These are phyloP conservation scores for Yarrowia sp. DNA, from an alignment of 805 yeast genomes.

Conservation along the genomic window DNA sequence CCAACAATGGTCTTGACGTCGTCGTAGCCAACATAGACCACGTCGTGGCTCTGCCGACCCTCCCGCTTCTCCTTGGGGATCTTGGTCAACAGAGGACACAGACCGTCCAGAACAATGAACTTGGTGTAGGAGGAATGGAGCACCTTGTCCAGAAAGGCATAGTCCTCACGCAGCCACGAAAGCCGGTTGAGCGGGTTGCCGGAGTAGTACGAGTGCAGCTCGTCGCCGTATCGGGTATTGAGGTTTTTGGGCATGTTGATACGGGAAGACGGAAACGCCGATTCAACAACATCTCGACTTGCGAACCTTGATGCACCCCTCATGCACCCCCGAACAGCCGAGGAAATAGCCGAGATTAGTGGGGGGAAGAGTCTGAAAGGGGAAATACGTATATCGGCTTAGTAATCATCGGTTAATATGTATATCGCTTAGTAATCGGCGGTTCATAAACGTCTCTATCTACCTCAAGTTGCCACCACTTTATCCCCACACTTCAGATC, in stretches of 20 bases:
- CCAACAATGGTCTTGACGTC: constrained; percentile 49
- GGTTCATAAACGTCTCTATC: too few relatives aligned
- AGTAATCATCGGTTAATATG: too few relatives aligned
- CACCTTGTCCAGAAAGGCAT: constrained; percentile 58
- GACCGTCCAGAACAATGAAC: constrained; percentile 55
- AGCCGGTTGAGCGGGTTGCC: constrained; percentile 67
- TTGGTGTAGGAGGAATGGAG: constrained; percentile 57
- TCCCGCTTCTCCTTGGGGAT: constrained; percentile 20
- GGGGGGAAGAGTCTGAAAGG: neutral
- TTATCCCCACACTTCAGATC: too few relatives aligned
- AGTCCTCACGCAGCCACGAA: constrained; percentile 66
- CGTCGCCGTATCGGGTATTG: constrained; percentile 46
- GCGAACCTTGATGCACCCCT: constrained; percentile 28
- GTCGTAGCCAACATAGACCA: constrained; percentile 43
- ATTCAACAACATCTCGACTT: neutral
- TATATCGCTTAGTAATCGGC: too few relatives aligned
- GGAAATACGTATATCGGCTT: too few relatives aligned
- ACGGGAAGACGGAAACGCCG: neutral
- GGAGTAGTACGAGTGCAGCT: constrained; percentile 53
- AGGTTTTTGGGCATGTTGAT: constrained; percentile 24
- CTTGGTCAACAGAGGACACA: constrained; percentile 45
- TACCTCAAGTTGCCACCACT: too few relatives aligned
- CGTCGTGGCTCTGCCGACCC: constrained; percentile 11
- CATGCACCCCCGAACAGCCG: constrained; percentile 1
- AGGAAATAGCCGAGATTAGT: neutral